A percentile compares a stretch with the other conserved stretches of the same genome.
Conservation (phyloP, 495 filamentous ascomycete genomes). For the Monascus purpureus region DNA sequence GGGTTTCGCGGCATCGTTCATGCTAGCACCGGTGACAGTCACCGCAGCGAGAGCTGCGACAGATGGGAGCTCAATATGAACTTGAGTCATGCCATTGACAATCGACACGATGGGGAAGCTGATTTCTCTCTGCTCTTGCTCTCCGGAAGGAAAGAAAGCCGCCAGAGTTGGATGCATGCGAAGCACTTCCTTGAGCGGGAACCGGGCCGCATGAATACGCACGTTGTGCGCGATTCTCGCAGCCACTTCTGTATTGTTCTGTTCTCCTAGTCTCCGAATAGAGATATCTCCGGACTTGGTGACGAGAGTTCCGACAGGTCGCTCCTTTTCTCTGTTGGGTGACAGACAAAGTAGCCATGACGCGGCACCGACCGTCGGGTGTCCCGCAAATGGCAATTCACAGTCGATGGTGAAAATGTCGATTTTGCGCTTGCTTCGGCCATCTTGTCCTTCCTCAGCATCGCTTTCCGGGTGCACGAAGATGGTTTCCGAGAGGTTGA, state of each 20-base stretch:
- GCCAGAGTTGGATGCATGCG: slow-evolving; percentile 16
- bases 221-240: slow-evolving; percentile 53
- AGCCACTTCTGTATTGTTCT: slow-evolving; percentile 16
- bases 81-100: slow-evolving; percentile 53
- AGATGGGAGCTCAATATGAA: slow-evolving; percentile 40
- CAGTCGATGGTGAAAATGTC: slow-evolving; percentile 54
- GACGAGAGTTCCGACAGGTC: slow-evolving; percentile 25
- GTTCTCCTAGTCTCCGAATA: slow-evolving; percentile 16
- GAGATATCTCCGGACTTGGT: slow-evolving; percentile 52
- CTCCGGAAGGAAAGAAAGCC: slow-evolving; percentile 9
- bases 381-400: slow-evolving; percentile 65
- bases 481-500: slow-evolving; percentile 76
- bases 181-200: slow-evolving; percentile 15
- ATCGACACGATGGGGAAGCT: slow-evolving; percentile 19
- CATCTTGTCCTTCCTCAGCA: no score
- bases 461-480: slow-evolving; percentile 43
- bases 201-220: slow-evolving; percentile 39
- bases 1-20: slow-evolving; percentile 4
- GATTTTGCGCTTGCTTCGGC: slow-evolving; percentile 26
- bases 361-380: slow-evolving; percentile 61
- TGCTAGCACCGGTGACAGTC: slow-evolving; percentile 11
- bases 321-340: slow-evolving; percentile 14
- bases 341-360: slow-evolving; percentile 32
- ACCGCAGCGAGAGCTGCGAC: slow-evolving; percentile 21
- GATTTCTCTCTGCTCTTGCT: neutral